Evolutionary conservation across 257 asterid species (phyloP).

Genomic region (Mitragyna speciosa): DNA sequence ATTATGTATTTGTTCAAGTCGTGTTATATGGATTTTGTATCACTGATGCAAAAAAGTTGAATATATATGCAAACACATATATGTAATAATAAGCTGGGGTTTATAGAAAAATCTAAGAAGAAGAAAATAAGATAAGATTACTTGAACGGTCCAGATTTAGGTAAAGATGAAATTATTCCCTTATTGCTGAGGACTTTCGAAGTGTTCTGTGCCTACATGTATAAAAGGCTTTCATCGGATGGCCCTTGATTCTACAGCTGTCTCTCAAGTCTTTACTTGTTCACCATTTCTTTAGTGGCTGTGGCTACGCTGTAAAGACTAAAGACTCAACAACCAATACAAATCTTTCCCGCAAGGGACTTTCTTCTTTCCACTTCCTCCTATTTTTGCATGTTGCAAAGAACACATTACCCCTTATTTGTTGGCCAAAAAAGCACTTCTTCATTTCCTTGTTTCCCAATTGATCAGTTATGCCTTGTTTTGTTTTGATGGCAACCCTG

Average conservation of each 20-base stretch:
- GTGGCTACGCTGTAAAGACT: slow-evolving; percentile 12
- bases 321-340: slow-evolving; percentile 2
- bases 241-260: too few species aligned
- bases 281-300: slow-evolving; percentile 4
- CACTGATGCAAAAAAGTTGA: too few species aligned
- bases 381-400: neutral
- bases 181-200: neutral
- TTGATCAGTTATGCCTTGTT: neutral
- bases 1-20: neutral
- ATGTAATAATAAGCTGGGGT: too few species aligned
- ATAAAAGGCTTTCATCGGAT: neutral
- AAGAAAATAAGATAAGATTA: neutral
- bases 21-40: too few species aligned
- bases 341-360: neutral
- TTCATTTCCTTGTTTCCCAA: neutral
- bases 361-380: slow-evolving; percentile 3
- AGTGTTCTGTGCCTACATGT: neutral
- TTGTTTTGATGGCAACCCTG: slow-evolving; percentile 33
- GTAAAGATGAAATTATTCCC: neutral
- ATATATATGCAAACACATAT: too few species aligned
- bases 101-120: neutral
- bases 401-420: neutral
- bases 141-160: slow-evolving; percentile 3
- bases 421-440: neutral
- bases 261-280: neutral